Evolutionary conservation across 306 rosid species (phyloP).

Genomic region (Lathyrus aphaca): DNA sequence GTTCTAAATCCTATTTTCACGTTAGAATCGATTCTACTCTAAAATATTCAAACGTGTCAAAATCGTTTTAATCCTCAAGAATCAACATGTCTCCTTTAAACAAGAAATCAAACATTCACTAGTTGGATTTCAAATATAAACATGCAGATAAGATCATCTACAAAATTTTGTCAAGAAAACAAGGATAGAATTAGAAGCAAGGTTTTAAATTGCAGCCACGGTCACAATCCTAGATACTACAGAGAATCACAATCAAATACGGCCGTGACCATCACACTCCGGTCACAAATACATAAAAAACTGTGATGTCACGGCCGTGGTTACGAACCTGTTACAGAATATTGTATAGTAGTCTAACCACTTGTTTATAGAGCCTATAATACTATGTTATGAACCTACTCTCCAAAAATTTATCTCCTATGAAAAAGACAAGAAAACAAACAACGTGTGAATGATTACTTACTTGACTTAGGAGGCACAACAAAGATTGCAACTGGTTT

Average conservation of each 20-base stretch:
- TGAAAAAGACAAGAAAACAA: neutral
- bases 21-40: neutral
- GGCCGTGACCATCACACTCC: neutral
- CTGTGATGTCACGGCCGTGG: neutral
- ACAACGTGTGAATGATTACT: slow-evolving; percentile 8
- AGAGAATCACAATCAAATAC: neutral
- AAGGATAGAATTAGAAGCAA: neutral
- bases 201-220: neutral
- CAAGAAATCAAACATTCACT: neutral
- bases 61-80: neutral
- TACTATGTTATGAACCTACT: neutral
- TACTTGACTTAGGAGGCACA: slow-evolving; percentile 69
- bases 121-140: neutral
- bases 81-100: neutral
- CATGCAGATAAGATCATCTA: slow-evolving; percentile 13
- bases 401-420: neutral
- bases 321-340: neutral
- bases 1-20: neutral
- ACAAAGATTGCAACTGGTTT: slow-evolving; percentile 81
- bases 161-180: neutral
- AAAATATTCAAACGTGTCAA: neutral
- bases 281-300: neutral
- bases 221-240: neutral
- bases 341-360: neutral
- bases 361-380: neutral